Conservation (phyloP, 805 yeast genomes). For the Yarrowia sp. region DNA sequence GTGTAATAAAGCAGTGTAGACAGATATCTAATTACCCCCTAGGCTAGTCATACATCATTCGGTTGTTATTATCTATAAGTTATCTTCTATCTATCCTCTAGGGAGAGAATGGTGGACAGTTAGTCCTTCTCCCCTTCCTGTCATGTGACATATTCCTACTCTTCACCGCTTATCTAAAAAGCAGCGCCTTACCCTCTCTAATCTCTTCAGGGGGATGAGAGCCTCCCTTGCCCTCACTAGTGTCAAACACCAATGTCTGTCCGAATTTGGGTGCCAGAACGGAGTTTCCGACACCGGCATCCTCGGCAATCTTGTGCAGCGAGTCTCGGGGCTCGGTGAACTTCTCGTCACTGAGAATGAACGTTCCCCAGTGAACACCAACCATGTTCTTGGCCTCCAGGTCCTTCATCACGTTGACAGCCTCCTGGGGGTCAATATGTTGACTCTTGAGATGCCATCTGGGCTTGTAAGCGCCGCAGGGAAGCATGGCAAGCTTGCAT, state of each 20-base stretch:
- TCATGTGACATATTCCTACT: not conserved
- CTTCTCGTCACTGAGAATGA: constrained; percentile 85
- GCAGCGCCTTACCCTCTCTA: constrained; percentile 49
- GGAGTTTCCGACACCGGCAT: constrained; percentile 50
- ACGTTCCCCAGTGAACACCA: constrained; percentile 98
- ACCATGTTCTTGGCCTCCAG: constrained; percentile 66
- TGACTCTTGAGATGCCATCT: constrained; percentile 92
- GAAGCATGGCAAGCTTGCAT: constrained; percentile 72
- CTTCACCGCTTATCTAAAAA: constrained; percentile 44
- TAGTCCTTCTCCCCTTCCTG: too few relatives aligned
- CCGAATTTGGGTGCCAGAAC: constrained; percentile 80
- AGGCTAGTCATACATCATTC: not conserved
- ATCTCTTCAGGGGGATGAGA: constrained; percentile 41
- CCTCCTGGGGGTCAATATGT: constrained; percentile 84
- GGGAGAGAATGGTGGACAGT: not conserved
- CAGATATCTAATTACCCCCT: too few relatives aligned
- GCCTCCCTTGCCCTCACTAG: constrained; percentile 41
- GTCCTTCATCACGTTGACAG: constrained; percentile 69
- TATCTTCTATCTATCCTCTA: constrained; percentile 20
- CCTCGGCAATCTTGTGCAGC: constrained; percentile 60
- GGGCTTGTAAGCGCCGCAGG: constrained; percentile 96
- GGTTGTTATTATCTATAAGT: constrained; percentile 10
- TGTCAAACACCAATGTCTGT: constrained; percentile 63
- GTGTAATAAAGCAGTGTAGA: too few relatives aligned
- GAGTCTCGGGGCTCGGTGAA: constrained; percentile 79